These are phyloP conservation scores for Pharus latifolius DNA, from an alignment of 176 grass and related monocot species.

Conservation along the genomic window DNA sequence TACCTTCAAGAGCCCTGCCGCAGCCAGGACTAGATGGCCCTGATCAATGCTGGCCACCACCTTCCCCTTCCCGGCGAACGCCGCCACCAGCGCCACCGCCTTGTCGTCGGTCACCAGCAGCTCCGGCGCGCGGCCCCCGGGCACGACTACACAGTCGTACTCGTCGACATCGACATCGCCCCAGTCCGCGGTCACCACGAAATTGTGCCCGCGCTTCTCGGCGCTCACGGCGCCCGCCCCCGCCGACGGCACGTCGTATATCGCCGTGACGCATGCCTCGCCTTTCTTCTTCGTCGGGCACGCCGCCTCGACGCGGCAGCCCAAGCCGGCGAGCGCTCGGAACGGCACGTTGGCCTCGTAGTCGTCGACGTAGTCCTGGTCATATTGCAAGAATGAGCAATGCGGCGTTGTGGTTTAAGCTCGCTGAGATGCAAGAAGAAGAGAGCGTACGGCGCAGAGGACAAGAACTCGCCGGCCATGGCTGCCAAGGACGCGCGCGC, in stretches of 20 bases:
- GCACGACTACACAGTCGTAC: constrained; percentile 25
- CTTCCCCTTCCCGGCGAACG: constrained; percentile 22
- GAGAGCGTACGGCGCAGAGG: constrained; percentile 16
- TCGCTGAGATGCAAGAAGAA: not conserved
- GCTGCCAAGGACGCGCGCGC: not conserved
- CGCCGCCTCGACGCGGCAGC: constrained; percentile 18
- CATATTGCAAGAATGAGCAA: not conserved
- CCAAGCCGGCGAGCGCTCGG: constrained; percentile 16
- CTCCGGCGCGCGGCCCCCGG: constrained; percentile 18
- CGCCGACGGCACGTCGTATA: not conserved
- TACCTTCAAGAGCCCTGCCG: constrained; percentile 7
- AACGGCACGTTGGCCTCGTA: constrained; percentile 38
- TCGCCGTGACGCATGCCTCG: constrained; percentile 24
- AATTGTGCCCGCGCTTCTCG: constrained; percentile 35
- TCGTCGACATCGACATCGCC: not conserved
- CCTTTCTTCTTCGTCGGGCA: constrained; percentile 43
- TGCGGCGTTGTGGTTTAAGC: not conserved
- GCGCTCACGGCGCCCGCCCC: not conserved
- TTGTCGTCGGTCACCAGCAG: constrained; percentile 13
- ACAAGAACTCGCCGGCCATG: constrained; percentile 23
- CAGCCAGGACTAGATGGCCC: constrained; percentile 30
- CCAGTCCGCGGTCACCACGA: constrained; percentile 20
- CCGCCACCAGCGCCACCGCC: constrained; percentile 1
- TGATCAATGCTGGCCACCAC: constrained; percentile 26
- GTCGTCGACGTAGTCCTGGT: constrained; percentile 38